phyloP scores from a whole-genome alignment of 1,284 basidiomycete genomes.

The Marasmius fiardii region DNA sequence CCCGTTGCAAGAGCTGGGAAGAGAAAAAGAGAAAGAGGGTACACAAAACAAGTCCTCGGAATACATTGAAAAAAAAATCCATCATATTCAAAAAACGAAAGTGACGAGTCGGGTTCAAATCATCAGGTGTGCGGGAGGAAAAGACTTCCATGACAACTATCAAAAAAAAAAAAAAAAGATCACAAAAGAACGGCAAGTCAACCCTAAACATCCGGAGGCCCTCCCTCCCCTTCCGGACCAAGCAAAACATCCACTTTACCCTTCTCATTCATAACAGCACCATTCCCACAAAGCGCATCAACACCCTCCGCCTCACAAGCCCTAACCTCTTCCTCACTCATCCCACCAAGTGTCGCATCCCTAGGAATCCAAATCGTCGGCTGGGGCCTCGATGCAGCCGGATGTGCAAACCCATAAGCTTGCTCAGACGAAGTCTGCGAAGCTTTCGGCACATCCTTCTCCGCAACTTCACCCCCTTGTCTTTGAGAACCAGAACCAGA shows the following conservation, averaged over 20 bases:
- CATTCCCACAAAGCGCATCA: neutral
- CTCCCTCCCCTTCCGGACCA: neutral
- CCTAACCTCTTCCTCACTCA: neutral
- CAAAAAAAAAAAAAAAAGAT: too few species aligned
- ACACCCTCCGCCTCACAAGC: neutral
- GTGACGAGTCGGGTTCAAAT: too few species aligned
- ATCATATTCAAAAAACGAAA: too few species aligned
- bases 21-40: too few species aligned
- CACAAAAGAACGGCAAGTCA: too few species aligned
- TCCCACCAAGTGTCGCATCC: neutral
- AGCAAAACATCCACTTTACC: neutral
- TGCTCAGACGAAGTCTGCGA: conserved; percentile 26
- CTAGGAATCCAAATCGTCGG: conserved; percentile 41
- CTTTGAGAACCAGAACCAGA: neutral
- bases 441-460: conserved; percentile 8
- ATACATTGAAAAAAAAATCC: too few species aligned
- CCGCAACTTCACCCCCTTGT: neutral
- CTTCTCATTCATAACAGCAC: neutral
- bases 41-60: too few species aligned
- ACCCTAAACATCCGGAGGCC: neutral
- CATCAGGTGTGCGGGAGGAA: too few species aligned
- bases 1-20: too few species aligned
- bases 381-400: conserved; percentile 73
- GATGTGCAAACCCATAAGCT: conserved; percentile 75
- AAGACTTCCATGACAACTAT: too few species aligned